A percentile compares a stretch with the other conserved stretches of the same genome.
These are phyloP conservation scores for Fusarium sp. DNA, from an alignment of 2,329 filamentous ascomycete species.

Conservation along the genomic window DNA sequence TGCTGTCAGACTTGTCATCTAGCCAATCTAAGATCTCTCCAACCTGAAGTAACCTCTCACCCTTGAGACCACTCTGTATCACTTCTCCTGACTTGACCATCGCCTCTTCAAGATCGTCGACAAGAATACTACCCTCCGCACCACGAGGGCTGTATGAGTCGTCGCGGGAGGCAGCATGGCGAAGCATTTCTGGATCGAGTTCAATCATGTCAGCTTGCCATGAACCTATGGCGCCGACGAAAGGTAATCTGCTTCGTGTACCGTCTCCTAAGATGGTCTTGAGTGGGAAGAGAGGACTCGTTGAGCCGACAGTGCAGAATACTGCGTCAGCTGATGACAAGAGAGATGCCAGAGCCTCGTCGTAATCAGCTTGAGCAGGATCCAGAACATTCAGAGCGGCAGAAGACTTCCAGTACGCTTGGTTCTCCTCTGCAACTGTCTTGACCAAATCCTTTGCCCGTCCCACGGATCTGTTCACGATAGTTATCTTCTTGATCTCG, in stretches of 20 bases:
- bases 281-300: constrained; percentile 17
- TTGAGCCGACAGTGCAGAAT: constrained; percentile 36
- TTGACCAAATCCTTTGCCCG: constrained; percentile 8
- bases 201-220: constrained; percentile 72
- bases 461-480: constrained; percentile 43
- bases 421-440: constrained; percentile 19
- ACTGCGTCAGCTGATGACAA: constrained; percentile 14
- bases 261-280: not conserved
- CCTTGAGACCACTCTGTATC: constrained; percentile 67
- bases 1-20: not conserved
- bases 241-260: constrained; percentile 35
- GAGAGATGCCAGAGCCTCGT: not conserved
- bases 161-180: constrained; percentile 6
- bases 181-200: constrained; percentile 69
- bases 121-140: constrained; percentile 47
- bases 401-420: constrained; percentile 27
- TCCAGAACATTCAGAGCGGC: constrained; percentile 3
- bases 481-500: constrained; percentile 40
- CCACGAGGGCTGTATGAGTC: constrained; percentile 1
- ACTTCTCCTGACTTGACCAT: constrained; percentile 73
- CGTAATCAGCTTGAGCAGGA: constrained; percentile 7
- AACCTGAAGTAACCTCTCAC: constrained; percentile 70
- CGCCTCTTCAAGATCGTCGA: constrained; percentile 67
- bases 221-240: constrained; percentile 62
- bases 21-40: constrained; percentile 50